These are phyloP conservation scores for Rauvolfia tetraphylla DNA, from an alignment of 257 asterid genomes.

Conservation along the genomic window DNA sequence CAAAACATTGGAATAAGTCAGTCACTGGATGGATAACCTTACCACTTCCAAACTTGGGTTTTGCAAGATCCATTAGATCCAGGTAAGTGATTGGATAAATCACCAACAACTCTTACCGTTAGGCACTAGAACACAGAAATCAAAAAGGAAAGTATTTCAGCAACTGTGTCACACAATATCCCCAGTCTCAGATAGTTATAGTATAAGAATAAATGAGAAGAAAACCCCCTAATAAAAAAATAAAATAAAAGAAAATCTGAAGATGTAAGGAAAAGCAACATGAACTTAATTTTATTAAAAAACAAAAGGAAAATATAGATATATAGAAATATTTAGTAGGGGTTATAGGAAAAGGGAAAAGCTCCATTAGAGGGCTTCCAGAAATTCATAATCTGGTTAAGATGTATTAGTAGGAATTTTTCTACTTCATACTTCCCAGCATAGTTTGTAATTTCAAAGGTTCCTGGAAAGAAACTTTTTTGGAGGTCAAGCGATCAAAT, in stretches of 20 bases:
- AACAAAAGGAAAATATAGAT: not conserved
- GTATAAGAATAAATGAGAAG: not conserved
- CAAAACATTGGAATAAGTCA: not conserved
- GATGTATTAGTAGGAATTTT: not conserved
- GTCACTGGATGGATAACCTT: not conserved
- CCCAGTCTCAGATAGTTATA: not conserved
- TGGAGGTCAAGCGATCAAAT: too few species aligned
- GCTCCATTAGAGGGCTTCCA: not conserved
- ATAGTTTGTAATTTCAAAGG: too few species aligned
- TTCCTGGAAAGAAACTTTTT: too few species aligned
- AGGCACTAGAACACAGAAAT: conserved; percentile 1
- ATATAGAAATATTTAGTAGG: not conserved
- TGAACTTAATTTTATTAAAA: not conserved
- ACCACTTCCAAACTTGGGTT: conserved; percentile 5
- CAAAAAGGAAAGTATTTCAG: not conserved
- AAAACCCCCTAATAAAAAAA: not conserved
- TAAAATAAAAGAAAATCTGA: not conserved
- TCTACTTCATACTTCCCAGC: not conserved
- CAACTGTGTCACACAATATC: not conserved
- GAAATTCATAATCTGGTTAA: not conserved
- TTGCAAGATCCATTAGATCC: conserved; percentile 1
- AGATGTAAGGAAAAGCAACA: not conserved
- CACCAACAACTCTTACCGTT: not conserved
- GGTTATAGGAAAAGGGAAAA: not conserved
- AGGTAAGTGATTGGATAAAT: not conserved